These are phyloP conservation scores for Fistulifera solaris DNA, from an alignment of 108 stramenopile species.

Conservation along the genomic window DNA sequence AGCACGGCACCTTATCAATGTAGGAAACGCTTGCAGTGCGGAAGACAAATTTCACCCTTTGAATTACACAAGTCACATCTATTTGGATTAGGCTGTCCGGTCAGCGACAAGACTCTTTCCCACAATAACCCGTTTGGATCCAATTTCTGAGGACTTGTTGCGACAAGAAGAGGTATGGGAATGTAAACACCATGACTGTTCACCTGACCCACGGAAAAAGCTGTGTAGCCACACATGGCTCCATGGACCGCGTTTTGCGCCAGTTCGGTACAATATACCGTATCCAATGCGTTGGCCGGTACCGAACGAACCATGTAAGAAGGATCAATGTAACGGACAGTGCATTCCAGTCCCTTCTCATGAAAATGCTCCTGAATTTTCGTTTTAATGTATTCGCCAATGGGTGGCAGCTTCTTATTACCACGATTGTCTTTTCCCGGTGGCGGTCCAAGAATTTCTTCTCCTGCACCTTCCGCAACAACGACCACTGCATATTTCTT, in stretches of 20 bases:
- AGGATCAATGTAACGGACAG: constrained; percentile 80
- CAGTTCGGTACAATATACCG: constrained; percentile 78
- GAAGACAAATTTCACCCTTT: no score
- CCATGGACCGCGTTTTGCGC: constrained; percentile 88
- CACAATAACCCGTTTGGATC: constrained; percentile 59
- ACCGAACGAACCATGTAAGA: constrained; percentile 84
- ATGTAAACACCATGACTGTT: no score
- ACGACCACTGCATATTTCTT: constrained; percentile 26
- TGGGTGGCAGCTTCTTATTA: constrained; percentile 10
- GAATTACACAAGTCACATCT: no score
- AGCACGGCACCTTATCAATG: no score
- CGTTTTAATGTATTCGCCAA: constrained; percentile 14
- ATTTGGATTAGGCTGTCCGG: constrained; percentile 71
- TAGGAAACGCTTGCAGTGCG: no score
- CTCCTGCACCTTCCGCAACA: no score
- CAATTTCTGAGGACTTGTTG: constrained; percentile 53
- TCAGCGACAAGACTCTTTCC: constrained; percentile 63
- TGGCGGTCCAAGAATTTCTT: no score
- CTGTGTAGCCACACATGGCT: constrained; percentile 83
- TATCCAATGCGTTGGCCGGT: constrained; percentile 73
- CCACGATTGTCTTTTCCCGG: constrained; percentile 33
- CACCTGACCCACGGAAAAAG: constrained; percentile 67
- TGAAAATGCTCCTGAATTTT: no score
- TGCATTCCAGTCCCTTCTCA: constrained; percentile 4
- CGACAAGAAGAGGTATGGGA: constrained; percentile 61